phyloP scores from a whole-genome alignment of 2,329 filamentous ascomycete genomes.

The Phoma sp. region DNA sequence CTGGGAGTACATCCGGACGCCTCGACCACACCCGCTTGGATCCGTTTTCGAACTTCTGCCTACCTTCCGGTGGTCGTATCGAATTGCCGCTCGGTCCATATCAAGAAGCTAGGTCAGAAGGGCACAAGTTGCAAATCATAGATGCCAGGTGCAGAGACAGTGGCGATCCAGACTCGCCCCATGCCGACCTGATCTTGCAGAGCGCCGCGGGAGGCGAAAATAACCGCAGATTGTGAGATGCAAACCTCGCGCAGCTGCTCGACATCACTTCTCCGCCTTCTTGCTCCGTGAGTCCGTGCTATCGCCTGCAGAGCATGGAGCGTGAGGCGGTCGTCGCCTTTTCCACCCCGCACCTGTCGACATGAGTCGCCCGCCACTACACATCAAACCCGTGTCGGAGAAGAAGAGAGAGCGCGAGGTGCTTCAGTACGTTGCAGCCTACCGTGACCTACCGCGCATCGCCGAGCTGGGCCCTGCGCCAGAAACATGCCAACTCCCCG shows the following conservation, averaged over 20 bases:
- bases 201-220: conserved; percentile 5
- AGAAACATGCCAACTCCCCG: conserved; percentile 15
- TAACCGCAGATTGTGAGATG: not conserved
- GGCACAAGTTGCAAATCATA: not conserved
- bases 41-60: too few species aligned
- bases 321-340: not conserved
- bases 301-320: conserved; percentile 7
- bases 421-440: conserved; percentile 33
- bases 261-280: not conserved
- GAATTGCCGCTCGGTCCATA: not conserved
- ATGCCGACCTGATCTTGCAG: not conserved
- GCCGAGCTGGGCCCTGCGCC: conserved; percentile 11
- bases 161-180: conserved; percentile 10
- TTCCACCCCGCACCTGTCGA: conserved; percentile 1
- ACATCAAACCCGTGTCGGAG: conserved; percentile 17
- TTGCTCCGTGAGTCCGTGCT: not conserved
- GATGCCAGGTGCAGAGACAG: conserved; percentile 5
- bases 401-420: conserved; percentile 38
- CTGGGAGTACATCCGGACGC: not conserved
- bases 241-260: conserved; percentile 2
- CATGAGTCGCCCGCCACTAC: conserved; percentile 5
- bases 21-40: too few species aligned
- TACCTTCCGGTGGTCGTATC: not conserved
- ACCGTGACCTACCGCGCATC: conserved; percentile 31
- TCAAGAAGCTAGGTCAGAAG: not conserved